Evolutionary conservation across 2,329 filamentous ascomycete genomes (phyloP).

Genomic region (Botrytis aclada): DNA sequence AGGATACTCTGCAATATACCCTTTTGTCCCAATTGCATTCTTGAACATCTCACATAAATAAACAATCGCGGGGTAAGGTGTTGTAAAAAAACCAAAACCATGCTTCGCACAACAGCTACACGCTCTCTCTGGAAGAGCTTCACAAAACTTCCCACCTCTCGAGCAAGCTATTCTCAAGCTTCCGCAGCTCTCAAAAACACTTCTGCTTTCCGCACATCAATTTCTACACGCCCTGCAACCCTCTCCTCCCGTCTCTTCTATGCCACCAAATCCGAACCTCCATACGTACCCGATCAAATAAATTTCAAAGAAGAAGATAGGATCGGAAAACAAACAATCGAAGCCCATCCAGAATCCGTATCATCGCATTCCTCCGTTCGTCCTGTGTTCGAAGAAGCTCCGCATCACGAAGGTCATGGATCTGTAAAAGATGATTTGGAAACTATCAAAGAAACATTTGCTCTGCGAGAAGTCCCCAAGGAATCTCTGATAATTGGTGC

Average conservation of each 20-base stretch:
- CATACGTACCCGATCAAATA: slow-evolving; percentile 40
- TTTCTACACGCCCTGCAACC: slow-evolving; percentile 30
- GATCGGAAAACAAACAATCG: slow-evolving; percentile 53
- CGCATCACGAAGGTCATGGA: slow-evolving; percentile 43
- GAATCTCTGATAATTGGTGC: slow-evolving; percentile 67
- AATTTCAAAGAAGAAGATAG: slow-evolving; percentile 56
- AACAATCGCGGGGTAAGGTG: slow-evolving; percentile 31
- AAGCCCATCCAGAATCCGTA: slow-evolving; percentile 58
- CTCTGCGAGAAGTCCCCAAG: slow-evolving; percentile 60
- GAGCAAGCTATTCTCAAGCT: slow-evolving; percentile 32
- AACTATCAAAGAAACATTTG: slow-evolving; percentile 67
- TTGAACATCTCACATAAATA: background rate
- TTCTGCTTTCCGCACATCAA: slow-evolving; percentile 26
- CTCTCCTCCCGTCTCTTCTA: slow-evolving; percentile 45
- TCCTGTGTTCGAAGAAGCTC: slow-evolving; percentile 46
- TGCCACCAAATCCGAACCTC: slow-evolving; percentile 37
- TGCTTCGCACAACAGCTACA: slow-evolving; percentile 36
- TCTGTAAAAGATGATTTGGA: slow-evolving; percentile 56
- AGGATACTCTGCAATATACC: slow-evolving; percentile 15
- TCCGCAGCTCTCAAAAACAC: slow-evolving; percentile 27
- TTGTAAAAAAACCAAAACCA: slow-evolving; percentile 22
- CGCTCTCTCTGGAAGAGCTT: slow-evolving; percentile 35
- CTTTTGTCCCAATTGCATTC: slow-evolving; percentile 12
- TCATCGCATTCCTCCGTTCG: slow-evolving; percentile 55
- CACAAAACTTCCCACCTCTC: slow-evolving; percentile 28